Conservation (phyloP, 805 yeast genomes). For the Suhomyces prunicola region DNA sequence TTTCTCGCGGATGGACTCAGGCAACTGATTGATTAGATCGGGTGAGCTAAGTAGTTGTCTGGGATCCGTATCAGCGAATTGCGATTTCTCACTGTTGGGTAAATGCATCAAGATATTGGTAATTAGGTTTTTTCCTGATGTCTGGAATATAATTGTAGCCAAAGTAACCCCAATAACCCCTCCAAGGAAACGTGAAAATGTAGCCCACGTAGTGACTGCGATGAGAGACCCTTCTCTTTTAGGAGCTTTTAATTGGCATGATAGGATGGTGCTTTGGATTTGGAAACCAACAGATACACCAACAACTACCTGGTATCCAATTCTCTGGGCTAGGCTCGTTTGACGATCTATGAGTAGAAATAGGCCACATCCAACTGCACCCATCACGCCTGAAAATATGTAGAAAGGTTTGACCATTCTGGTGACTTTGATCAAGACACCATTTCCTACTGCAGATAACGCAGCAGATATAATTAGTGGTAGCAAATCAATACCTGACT, state of each 20-base stretch:
- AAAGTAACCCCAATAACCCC: slow-evolving; percentile 11
- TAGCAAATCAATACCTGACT: slow-evolving; percentile 12
- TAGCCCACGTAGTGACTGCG: slow-evolving; percentile 12
- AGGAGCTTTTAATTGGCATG: slow-evolving; percentile 17
- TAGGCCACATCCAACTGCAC: slow-evolving; percentile 9
- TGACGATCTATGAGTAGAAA: slow-evolving; percentile 6
- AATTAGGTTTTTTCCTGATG: not conserved
- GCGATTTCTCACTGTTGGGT: slow-evolving; percentile 4
- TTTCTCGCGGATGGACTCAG: slow-evolving; percentile 2
- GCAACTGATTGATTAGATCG: slow-evolving; percentile 4
- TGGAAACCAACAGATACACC: slow-evolving; percentile 16
- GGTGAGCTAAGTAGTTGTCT: slow-evolving; percentile 9
- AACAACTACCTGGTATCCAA: slow-evolving; percentile 12
- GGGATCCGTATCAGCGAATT: slow-evolving; percentile 3
- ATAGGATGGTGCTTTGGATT: slow-evolving; percentile 12
- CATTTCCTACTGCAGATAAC: slow-evolving; percentile 9
- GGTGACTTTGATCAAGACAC: slow-evolving; percentile 9
- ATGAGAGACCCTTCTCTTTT: slow-evolving; percentile 10
- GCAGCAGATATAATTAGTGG: slow-evolving; percentile 13
- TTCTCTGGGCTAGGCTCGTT: slow-evolving; percentile 4
- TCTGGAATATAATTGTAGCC: slow-evolving; percentile 9
- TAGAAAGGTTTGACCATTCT: slow-evolving; percentile 10
- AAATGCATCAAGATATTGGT: slow-evolving; percentile 1
- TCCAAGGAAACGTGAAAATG: slow-evolving; percentile 12
- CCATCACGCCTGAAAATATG: slow-evolving; percentile 10